Conservation (phyloP, 2,329 filamentous ascomycete species). For the Colletotrichum camelliae region DNA sequence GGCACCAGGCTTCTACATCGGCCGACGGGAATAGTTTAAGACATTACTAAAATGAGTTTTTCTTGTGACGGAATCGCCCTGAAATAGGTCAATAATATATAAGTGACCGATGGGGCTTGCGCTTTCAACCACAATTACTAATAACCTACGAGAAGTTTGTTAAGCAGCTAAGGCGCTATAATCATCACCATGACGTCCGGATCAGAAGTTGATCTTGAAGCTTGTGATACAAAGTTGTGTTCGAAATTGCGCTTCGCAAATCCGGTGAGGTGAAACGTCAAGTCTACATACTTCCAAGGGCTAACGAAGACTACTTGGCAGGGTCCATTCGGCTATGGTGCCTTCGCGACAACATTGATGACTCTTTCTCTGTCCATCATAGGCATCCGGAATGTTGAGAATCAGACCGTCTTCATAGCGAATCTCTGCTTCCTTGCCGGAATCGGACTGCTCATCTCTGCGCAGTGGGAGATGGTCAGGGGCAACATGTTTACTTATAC, state of each 20-base stretch:
- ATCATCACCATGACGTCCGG: neutral
- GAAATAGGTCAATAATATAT: too few relatives aligned
- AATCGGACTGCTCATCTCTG: accelerated
- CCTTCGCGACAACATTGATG: neutral
- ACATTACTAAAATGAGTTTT: too few relatives aligned
- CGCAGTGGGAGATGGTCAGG: neutral
- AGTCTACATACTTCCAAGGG: too few relatives aligned
- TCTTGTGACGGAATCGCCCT: too few relatives aligned
- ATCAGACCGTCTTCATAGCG: neutral
- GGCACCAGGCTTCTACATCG: too few relatives aligned
- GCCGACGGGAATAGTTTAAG: too few relatives aligned
- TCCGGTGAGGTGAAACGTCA: neutral
- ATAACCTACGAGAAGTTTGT: neutral
- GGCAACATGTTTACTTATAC: neutral
- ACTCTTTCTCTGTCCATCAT: neutral
- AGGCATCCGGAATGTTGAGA: neutral
- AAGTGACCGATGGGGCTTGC: neutral
- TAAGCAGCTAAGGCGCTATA: neutral
- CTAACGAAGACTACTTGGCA: neutral
- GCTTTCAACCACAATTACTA: too few relatives aligned
- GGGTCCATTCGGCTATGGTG: neutral
- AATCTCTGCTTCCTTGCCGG: neutral
- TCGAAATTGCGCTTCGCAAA: neutral
- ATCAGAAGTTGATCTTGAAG: neutral
- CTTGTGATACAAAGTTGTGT: accelerated